Evolutionary conservation across 192 early-diverging fungal species (phyloP).

Genomic region (Nowakowskiella sp.): DNA sequence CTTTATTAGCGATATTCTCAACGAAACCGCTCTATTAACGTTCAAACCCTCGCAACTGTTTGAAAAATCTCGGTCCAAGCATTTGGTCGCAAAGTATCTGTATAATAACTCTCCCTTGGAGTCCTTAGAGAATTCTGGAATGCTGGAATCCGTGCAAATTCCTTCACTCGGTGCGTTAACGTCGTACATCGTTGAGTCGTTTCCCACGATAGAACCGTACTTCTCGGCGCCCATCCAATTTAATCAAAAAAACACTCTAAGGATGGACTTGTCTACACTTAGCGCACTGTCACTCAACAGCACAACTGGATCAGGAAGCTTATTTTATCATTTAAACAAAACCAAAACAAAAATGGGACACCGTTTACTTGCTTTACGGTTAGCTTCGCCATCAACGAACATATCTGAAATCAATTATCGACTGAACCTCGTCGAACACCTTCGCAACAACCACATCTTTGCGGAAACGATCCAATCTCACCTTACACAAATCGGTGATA

Average conservation of each 20-base stretch:
- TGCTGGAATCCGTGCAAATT: slow-evolving; percentile 22
- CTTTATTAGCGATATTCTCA: slow-evolving; percentile 1
- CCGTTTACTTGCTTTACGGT: slow-evolving; percentile 60
- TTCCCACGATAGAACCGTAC: slow-evolving; percentile 52
- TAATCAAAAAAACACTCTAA: slow-evolving; percentile 46
- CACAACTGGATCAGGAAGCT: slow-evolving; percentile 48
- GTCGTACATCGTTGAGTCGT: slow-evolving; percentile 65
- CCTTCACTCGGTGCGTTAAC: slow-evolving; percentile 46
- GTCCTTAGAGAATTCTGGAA: too few relatives aligned
- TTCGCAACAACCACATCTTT: slow-evolving; percentile 30
- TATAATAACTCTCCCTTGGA: too few relatives aligned
- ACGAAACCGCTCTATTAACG: slow-evolving; percentile 7
- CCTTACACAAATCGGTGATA: neutral
- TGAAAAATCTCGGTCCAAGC: slow-evolving; percentile 7
- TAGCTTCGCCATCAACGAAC: slow-evolving; percentile 67
- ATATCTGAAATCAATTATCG: slow-evolving; percentile 58
- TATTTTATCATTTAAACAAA: slow-evolving; percentile 62
- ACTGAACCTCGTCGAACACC: slow-evolving; percentile 67
- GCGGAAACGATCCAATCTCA: neutral
- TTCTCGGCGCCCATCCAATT: slow-evolving; percentile 58
- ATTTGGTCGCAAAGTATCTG: neutral
- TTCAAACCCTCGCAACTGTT: slow-evolving; percentile 14
- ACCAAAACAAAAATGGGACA: slow-evolving; percentile 76
- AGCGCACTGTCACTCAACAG: slow-evolving; percentile 54
- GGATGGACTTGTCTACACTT: slow-evolving; percentile 74